phyloP scores from a whole-genome alignment of 2,329 filamentous ascomycete genomes.

The Fusarium austroafricanum region DNA sequence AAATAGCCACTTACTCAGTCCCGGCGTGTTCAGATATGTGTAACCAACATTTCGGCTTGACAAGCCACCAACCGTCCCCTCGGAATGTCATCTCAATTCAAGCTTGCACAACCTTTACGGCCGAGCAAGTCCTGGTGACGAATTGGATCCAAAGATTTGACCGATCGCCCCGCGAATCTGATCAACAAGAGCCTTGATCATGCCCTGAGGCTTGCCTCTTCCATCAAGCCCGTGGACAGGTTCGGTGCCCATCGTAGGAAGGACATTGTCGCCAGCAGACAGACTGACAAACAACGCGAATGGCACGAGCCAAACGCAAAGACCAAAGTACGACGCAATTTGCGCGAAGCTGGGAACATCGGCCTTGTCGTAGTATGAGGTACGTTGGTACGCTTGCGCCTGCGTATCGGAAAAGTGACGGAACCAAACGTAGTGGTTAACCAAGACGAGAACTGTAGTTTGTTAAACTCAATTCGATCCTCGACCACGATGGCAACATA shows the following conservation, averaged over 20 bases:
- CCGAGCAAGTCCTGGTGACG: constrained; percentile 38
- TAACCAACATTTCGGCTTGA: constrained; percentile 6
- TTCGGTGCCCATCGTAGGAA: constrained; percentile 87
- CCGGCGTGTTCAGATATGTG: accelerated
- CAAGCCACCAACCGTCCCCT: no score
- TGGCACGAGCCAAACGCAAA: constrained; percentile 96
- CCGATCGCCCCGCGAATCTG: constrained; percentile 64
- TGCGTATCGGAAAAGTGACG: constrained; percentile 82
- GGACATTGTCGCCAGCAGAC: constrained; percentile 92
- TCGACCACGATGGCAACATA: constrained; percentile 54
- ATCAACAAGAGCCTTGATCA: constrained; percentile 75
- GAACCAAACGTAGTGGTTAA: constrained; percentile 98
- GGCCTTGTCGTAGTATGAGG: constrained; percentile 71
- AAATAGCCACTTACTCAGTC: constrained; percentile 25
- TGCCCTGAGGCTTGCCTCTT: constrained; percentile 68
- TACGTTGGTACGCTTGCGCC: constrained; percentile 66
- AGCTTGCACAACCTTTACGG: constrained; percentile 25
- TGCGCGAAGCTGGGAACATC: constrained; percentile 87
- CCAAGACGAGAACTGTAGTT: constrained; percentile 77
- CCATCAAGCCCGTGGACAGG: constrained; percentile 59
- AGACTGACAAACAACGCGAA: constrained; percentile 95
- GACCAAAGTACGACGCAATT: constrained; percentile 94
- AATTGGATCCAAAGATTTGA: constrained; percentile 52
- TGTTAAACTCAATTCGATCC: constrained; percentile 2
- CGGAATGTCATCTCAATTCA: neutral